A percentile compares a stretch with the other conserved stretches of the same genome.
Conservation (phyloP, 2,329 filamentous ascomycete species). For the Penicillium sp. region DNA sequence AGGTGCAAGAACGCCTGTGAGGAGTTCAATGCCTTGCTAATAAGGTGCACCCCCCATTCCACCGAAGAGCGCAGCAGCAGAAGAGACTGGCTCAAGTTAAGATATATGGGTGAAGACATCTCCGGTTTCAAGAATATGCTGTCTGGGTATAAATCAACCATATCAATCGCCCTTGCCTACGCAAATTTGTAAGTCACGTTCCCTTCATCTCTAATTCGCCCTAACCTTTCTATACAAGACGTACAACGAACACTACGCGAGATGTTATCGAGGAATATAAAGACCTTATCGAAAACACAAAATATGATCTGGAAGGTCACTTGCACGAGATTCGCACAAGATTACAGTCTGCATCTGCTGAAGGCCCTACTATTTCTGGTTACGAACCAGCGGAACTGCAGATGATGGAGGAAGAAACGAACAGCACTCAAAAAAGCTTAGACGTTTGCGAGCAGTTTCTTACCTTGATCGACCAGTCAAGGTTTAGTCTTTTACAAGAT, state of each 20-base stretch:
- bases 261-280: conserved; percentile 6
- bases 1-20: conserved; percentile 7
- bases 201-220: not conserved
- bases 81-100: conserved; percentile 4
- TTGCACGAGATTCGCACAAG: conserved; percentile 1
- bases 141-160: conserved; percentile 8
- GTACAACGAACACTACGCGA: not conserved
- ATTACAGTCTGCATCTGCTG: not conserved
- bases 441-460: conserved; percentile 8
- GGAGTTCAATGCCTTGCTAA: conserved; percentile 6
- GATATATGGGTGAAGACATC: conserved; percentile 9
- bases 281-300: conserved; percentile 9
- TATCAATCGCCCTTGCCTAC: conserved; percentile 6
- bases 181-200: conserved; percentile 1
- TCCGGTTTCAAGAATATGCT: conserved; percentile 9
- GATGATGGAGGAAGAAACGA: conserved; percentile 6
- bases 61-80: conserved; percentile 1
- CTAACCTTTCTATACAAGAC: not conserved
- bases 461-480: conserved; percentile 4
- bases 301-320: conserved; percentile 8
- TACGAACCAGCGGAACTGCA: not conserved
- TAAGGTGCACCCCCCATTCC: conserved; percentile 1
- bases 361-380: not conserved
- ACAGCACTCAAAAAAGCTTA: conserved; percentile 7
- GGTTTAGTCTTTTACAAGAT: not conserved